Percentiles rank a stretch among this genome's conserved stretches.
Conservation (phyloP, 179 eudicot species). For the Sideroxylon spinosum region DNA sequence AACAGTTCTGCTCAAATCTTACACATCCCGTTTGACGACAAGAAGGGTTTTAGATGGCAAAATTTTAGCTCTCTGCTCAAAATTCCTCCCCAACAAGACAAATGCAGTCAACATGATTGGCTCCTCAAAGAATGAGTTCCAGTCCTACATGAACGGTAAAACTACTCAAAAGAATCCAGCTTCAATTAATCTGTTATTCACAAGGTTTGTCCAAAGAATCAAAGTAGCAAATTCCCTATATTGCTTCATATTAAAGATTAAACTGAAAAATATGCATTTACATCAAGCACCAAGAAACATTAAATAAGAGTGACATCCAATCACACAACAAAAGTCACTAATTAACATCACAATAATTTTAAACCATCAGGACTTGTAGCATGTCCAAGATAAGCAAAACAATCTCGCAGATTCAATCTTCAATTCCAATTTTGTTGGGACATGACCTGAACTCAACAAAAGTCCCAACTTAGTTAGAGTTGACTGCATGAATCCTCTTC, state of each 20-base stretch:
- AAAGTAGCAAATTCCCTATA: not conserved
- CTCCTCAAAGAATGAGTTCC: slow-evolving; percentile 97
- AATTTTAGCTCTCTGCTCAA: slow-evolving; percentile 96
- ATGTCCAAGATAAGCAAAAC: not conserved
- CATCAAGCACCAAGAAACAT: slow-evolving; percentile 1
- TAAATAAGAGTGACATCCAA: not conserved
- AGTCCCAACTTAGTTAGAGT: not conserved
- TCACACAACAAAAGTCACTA: not conserved
- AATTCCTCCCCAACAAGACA: slow-evolving; percentile 94
- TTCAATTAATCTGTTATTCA: slow-evolving; percentile 9
- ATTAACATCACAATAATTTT: not conserved
- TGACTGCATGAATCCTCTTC: no score
- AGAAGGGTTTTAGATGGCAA: slow-evolving; percentile 96
- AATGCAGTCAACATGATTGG: slow-evolving; percentile 98
- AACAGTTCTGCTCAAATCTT: slow-evolving; percentile 57
- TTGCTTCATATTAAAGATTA: not conserved
- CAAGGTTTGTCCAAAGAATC: not conserved
- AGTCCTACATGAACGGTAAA: slow-evolving; percentile 53
- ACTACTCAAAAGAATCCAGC: slow-evolving; percentile 19
- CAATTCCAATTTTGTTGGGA: not conserved
- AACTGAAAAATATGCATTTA: not conserved
- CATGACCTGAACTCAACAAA: not conserved
- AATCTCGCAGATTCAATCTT: not conserved
- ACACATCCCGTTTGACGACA: slow-evolving; percentile 48
- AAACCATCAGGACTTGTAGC: not conserved